Evolutionary conservation across 2,329 filamentous ascomycete genomes (phyloP).

Genomic region (Alternaria solani): DNA sequence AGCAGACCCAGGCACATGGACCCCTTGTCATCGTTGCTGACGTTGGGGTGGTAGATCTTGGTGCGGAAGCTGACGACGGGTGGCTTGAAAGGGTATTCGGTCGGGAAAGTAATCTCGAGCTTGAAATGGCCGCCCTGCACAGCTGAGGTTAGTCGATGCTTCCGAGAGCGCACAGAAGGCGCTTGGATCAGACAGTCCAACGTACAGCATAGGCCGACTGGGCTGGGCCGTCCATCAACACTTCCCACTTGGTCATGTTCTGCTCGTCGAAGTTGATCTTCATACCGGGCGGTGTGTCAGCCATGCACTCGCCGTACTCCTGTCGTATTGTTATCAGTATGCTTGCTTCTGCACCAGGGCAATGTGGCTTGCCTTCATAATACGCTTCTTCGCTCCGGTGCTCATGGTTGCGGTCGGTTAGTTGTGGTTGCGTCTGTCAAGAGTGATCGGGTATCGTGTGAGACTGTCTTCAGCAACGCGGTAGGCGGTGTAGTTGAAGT

Average conservation of each 20-base stretch:
- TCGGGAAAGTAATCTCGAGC: slow-evolving; percentile 75
- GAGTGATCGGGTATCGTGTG: not conserved
- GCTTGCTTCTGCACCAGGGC: not conserved
- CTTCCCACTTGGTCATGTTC: slow-evolving; percentile 73
- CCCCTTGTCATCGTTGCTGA: slow-evolving; percentile 85
- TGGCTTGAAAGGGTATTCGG: slow-evolving; percentile 89
- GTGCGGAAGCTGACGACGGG: slow-evolving; percentile 81
- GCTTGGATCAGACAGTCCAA: slow-evolving; percentile 28
- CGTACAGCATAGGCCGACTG: slow-evolving; percentile 70
- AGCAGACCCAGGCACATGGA: slow-evolving; percentile 87
- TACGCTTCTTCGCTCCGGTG: slow-evolving; percentile 55
- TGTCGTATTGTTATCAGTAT: slow-evolving; percentile 29
- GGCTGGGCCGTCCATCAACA: slow-evolving; percentile 71
- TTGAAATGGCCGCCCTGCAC: slow-evolving; percentile 74
- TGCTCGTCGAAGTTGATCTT: slow-evolving; percentile 64
- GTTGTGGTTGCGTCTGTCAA: slow-evolving; percentile 5
- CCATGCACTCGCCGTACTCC: slow-evolving; percentile 50
- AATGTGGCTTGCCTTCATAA: slow-evolving; percentile 53
- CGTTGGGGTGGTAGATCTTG: slow-evolving; percentile 95
- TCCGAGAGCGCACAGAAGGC: slow-evolving; percentile 4
- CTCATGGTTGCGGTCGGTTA: slow-evolving; percentile 39
- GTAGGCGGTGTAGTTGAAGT: not conserved
- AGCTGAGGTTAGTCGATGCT: slow-evolving; percentile 15
- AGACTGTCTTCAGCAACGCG: slow-evolving; percentile 13
- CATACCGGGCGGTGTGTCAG: slow-evolving; percentile 47